Base-by-base conservation (phyloP, 2,329 filamentous ascomycete genomes). In the Cryphonectria nitschkei region DNA sequence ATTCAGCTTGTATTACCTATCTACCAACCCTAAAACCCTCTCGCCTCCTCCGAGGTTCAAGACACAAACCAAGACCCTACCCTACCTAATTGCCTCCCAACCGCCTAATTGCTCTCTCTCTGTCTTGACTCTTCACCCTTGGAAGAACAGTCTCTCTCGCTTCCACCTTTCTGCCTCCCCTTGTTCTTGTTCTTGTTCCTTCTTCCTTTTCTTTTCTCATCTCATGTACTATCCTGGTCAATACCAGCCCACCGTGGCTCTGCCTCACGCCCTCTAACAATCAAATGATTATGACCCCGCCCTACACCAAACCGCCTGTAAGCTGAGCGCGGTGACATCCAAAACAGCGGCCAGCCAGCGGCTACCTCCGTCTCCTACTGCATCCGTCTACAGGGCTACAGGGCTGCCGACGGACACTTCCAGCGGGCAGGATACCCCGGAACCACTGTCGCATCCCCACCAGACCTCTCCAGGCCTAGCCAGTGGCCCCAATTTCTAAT, bases 401-500 rank as follows among this genome's bases (percentile, higher is more conserved):
- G 46, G 26, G 26, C 54, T 56, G 29, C 16, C 16, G 54, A 26
- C 26, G 54, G 54, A 58, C 13, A 58, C 4, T 58, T 58, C 26
- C 54, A 58, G 54, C 54, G 54, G 54, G 54, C 54, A 32, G 54
- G 54, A 58, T 32, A 19, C 54, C 54, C 54, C 26, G 34, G 54
- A 19, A 19, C 26, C 54, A 26, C 54, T 39, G 58, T 61, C 22
- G 39, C 56, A 26, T 6, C 34, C 34, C 34, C 65, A 34, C 54
- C n/a, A 39, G 56, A 62, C 54, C 39, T 41, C 37, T 52, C 56
- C 68, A 52, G 56, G 68, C 52, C 34, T n/a, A 22, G 63, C 43
- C 34, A 58, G 54, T 50, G 50, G 50, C 39, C 37, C 52, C 37
- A 67, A 67, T 67, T 72, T 66, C 70, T 67, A 66, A 72, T 56